Evolutionary conservation across 805 yeast genomes (phyloP).

Genomic region (Blastobotrys americana): DNA sequence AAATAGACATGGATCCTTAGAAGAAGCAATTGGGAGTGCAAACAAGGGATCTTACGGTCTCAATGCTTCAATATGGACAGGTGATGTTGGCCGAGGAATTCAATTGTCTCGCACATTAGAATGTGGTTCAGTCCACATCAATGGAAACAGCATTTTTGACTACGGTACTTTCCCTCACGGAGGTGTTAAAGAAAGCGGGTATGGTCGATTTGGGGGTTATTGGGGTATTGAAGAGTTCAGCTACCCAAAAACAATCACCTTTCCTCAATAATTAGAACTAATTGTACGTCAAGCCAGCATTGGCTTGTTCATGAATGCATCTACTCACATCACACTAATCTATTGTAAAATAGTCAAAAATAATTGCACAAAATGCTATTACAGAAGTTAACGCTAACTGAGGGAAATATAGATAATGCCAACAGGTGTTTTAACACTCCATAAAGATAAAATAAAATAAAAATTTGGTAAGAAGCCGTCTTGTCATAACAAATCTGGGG

Average conservation of each 20-base stretch:
- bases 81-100: conserved; percentile 53
- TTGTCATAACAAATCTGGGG: no score
- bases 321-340: not conserved
- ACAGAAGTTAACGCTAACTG: not conserved
- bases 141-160: conserved; percentile 32
- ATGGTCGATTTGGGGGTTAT: conserved; percentile 64
- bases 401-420: not conserved
- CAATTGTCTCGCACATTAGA: conserved; percentile 58
- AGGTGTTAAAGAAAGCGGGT: conserved; percentile 62
- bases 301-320: no score
- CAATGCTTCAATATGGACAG: conserved; percentile 74
- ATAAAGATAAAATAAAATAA: no score
- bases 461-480: no score
- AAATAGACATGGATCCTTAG: conserved; percentile 55
- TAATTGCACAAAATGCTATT: not conserved
- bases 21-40: conserved; percentile 59
- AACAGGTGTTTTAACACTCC: no score
- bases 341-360: not conserved
- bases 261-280: conserved; percentile 6
- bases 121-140: conserved; percentile 80
- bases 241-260: conserved; percentile 43
- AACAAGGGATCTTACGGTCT: conserved; percentile 67
- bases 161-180: conserved; percentile 34
- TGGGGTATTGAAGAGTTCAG: conserved; percentile 62
- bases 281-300: no score